These are phyloP conservation scores for Coemansia sp. DNA, from an alignment of 192 early-diverging fungal genomes.

Conservation along the genomic window DNA sequence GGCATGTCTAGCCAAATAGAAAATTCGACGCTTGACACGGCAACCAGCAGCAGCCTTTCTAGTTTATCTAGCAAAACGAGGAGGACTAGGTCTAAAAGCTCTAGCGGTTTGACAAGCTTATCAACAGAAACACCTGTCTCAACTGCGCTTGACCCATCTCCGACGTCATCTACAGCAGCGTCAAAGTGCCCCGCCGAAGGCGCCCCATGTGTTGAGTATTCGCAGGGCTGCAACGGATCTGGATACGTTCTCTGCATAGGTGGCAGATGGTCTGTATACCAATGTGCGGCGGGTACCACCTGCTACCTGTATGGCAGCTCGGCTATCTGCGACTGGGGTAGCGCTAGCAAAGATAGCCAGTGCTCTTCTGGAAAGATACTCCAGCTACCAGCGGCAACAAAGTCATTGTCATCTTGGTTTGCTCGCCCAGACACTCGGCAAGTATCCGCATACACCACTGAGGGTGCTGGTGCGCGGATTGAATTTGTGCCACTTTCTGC, in stretches of 20 bases:
- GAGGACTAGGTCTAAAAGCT: not conserved
- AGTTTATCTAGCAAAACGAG: not conserved
- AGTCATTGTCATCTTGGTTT: conserved; percentile 13
- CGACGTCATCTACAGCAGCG: conserved; percentile 11
- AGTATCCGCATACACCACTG: conserved; percentile 23
- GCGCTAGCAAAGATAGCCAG: conserved; percentile 26
- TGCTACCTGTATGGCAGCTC: conserved; percentile 38
- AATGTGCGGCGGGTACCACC: conserved; percentile 46
- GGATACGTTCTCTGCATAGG: conserved; percentile 46
- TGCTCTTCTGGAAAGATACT: conserved; percentile 16
- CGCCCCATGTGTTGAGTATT: conserved; percentile 26
- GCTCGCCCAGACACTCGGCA: conserved; percentile 22
- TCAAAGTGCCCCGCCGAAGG: conserved; percentile 43
- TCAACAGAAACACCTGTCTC: not conserved
- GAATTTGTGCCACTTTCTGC: conserved; percentile 30
- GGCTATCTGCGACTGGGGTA: conserved; percentile 41
- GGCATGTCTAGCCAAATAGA: not conserved
- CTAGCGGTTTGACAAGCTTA: not conserved
- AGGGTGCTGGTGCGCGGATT: conserved; percentile 28
- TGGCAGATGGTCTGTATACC: conserved; percentile 40
- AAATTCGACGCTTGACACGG: not conserved
- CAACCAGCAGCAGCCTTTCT: not conserved
- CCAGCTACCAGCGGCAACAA: conserved; percentile 24
- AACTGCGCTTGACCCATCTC: not conserved
- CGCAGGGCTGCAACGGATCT: conserved; percentile 48